These are phyloP conservation scores for Torrubiella hemipterigena DNA, from an alignment of 2,329 filamentous ascomycete species.

Conservation along the genomic window DNA sequence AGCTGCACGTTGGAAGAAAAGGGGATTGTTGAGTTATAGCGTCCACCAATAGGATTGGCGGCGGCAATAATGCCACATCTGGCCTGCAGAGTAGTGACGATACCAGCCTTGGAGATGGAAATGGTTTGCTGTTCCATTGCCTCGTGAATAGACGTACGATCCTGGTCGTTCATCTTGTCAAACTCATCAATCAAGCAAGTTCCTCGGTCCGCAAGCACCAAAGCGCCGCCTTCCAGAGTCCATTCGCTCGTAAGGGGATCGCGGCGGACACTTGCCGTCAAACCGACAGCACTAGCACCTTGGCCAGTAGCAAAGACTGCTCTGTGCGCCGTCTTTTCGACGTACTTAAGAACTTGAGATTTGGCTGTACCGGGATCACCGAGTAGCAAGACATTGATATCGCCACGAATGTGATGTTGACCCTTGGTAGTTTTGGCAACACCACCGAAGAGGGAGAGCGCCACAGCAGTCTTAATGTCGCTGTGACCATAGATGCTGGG, in stretches of 20 bases:
- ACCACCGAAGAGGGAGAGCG: constrained; percentile 86
- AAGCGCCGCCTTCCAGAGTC: constrained; percentile 90
- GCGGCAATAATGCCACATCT: constrained; percentile 94
- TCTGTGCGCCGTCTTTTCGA: constrained; percentile 92
- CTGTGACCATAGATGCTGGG: constrained; percentile 95
- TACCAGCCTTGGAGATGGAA: constrained; percentile 96
- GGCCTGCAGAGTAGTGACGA: constrained; percentile 92
- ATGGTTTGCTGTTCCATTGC: constrained; percentile 99
- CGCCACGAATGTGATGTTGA: constrained; percentile 81
- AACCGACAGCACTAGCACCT: constrained; percentile 91
- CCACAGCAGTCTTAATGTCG: constrained; percentile 95
- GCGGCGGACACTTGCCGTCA: constrained; percentile 90
- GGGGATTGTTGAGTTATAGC: constrained; percentile 92
- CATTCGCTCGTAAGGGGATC: constrained; percentile 94
- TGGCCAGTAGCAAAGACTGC: constrained; percentile 97
- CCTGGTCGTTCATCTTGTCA: constrained; percentile 99
- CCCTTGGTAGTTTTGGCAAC: constrained; percentile 86
- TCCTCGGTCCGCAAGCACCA: constrained; percentile 88
- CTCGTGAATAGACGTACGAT: constrained; percentile 96
- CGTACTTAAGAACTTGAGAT: constrained; percentile 93
- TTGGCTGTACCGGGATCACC: constrained; percentile 97
- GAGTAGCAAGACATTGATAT: constrained; percentile 94
- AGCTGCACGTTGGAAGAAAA: constrained; percentile 95
- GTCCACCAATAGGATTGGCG: constrained; percentile 89
- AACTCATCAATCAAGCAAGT: constrained; percentile 98